Conservation (phyloP, 345 rosid genomes). For the Nephelium lappaceum region DNA sequence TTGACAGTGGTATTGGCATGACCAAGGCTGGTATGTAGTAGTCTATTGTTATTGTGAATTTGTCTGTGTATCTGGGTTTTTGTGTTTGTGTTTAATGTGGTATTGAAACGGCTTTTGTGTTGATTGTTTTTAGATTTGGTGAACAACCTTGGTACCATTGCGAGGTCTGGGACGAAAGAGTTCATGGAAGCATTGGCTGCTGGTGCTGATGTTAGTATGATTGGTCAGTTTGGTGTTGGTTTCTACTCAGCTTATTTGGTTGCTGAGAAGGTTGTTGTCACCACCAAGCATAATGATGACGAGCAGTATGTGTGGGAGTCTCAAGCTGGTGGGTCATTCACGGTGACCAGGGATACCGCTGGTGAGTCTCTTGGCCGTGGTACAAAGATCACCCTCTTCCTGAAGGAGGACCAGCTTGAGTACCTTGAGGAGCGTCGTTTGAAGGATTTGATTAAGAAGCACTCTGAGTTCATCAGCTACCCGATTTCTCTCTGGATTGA, state of each 20-base stretch:
- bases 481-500: conserved; percentile 87
- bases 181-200: conserved; percentile 90
- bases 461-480: conserved; percentile 92
- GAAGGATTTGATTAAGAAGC: conserved; percentile 88
- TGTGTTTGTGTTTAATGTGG: background rate
- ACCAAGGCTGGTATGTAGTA: conserved; percentile 74
- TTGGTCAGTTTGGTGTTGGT: conserved; percentile 89
- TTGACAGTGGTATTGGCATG: conserved; percentile 88
- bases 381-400: conserved; percentile 70
- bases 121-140: conserved; percentile 59
- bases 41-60: background rate
- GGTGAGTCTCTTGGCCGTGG: conserved; percentile 84
- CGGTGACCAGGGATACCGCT: conserved; percentile 69
- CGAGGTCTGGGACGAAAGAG: conserved; percentile 89
- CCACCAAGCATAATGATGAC: conserved; percentile 80
- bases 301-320: conserved; percentile 95
- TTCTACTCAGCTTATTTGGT: conserved; percentile 87
- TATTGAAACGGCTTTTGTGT: too few relatives aligned
- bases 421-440: conserved; percentile 86
- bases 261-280: conserved; percentile 77
- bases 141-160: conserved; percentile 86
- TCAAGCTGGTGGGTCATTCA: conserved; percentile 92
- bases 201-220: conserved; percentile 91
- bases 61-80: too few relatives aligned
- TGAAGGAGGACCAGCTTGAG: conserved; percentile 89